Conservation (phyloP, 352 stramenopile genomes). For the Globisporangium nodosum region DNA sequence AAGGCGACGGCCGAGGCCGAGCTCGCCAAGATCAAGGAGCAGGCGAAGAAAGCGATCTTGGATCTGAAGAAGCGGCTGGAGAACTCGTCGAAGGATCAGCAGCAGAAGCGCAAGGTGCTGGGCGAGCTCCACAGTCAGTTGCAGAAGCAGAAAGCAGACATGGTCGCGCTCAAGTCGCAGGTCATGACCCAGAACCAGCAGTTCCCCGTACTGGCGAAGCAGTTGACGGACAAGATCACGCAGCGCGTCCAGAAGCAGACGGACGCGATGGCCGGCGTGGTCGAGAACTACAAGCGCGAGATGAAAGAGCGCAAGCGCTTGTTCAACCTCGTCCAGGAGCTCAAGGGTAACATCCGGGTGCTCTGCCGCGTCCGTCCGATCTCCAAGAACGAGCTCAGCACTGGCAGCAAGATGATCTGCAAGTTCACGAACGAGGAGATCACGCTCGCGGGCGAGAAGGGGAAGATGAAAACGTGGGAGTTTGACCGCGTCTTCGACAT, state of each 20-base stretch:
- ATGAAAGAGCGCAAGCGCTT: constrained; percentile 89
- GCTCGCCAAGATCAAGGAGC: constrained; percentile 81
- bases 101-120: constrained; percentile 46
- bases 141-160: constrained; percentile 48
- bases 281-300: constrained; percentile 88
- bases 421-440: constrained; percentile 83
- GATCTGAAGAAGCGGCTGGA: constrained; percentile 80
- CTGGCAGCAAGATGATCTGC: constrained; percentile 77
- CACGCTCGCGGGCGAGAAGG: constrained; percentile 70
- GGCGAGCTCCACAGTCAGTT: constrained; percentile 33
- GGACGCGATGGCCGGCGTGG: constrained; percentile 75
- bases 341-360: constrained; percentile 97
- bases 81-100: constrained; percentile 43
- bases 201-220: constrained; percentile 47
- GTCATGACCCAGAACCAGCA: constrained; percentile 50
- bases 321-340: constrained; percentile 94
- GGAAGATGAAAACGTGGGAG: constrained; percentile 84
- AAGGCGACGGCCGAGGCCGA: constrained; percentile 71
- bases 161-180: constrained; percentile 47
- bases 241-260: constrained; percentile 67
- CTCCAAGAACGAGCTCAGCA: constrained; percentile 64
- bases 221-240: constrained; percentile 70
- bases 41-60: constrained; percentile 84
- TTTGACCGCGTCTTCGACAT: constrained; percentile 86
- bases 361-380: constrained; percentile 94